Conservation (phyloP, 352 stramenopile genomes). For the Globisporangium apiculatum region DNA sequence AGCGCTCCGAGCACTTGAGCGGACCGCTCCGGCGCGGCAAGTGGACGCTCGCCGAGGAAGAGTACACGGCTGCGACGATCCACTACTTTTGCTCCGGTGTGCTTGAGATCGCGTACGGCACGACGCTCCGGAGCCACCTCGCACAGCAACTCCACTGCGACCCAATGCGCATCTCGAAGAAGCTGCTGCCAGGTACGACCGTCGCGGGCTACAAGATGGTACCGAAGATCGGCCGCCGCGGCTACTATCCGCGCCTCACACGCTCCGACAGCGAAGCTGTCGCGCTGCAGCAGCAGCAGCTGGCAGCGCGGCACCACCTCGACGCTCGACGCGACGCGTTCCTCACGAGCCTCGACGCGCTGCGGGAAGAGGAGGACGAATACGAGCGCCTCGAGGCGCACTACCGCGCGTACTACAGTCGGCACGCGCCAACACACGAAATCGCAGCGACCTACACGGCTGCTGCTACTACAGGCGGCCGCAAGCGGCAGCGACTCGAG, state of each 20-base stretch:
- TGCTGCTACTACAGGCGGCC: background rate
- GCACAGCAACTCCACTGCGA: constrained; percentile 63
- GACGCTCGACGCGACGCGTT: constrained; percentile 31
- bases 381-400: constrained; percentile 7
- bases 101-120: constrained; percentile 63
- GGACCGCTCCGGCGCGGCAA: constrained; percentile 50
- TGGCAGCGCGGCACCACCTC: constrained; percentile 26
- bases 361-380: constrained; percentile 27
- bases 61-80: constrained; percentile 54
- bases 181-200: constrained; percentile 45
- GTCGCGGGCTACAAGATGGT: constrained; percentile 66
- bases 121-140: constrained; percentile 64
- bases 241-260: constrained; percentile 47
- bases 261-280: constrained; percentile 29
- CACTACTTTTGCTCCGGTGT: constrained; percentile 59
- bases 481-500: background rate
- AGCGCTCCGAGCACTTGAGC: background rate
- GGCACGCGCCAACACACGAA: background rate
- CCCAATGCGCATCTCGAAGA: constrained; percentile 80
- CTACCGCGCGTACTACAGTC: constrained; percentile 4
- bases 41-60: constrained; percentile 57
- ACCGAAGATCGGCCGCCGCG: constrained; percentile 60
- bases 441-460: too few relatives aligned
- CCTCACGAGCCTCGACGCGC: constrained; percentile 49
- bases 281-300: constrained; percentile 14